Evolutionary conservation across 805 yeast species (phyloP).

Genomic region (Wickerhamomyces alni): DNA sequence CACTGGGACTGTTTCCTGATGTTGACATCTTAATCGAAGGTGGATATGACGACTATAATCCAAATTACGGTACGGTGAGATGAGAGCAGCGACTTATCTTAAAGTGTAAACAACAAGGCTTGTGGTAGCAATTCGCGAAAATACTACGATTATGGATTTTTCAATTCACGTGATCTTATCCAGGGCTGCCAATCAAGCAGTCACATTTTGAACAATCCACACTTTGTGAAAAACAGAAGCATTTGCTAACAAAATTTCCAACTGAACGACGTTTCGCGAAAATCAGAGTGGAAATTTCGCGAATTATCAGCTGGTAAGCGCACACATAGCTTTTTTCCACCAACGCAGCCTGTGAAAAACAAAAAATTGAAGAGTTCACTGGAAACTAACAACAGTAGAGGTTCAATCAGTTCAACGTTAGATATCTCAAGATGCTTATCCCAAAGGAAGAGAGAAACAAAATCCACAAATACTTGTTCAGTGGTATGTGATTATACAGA

Average conservation of each 20-base stretch:
- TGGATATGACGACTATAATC: too few relatives aligned
- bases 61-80: too few relatives aligned
- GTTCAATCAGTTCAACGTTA: constrained; percentile 1
- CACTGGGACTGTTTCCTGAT: not conserved
- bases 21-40: not conserved
- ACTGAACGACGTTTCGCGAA: not conserved
- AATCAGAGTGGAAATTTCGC: not conserved
- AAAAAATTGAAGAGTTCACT: not conserved
- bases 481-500: constrained; percentile 62
- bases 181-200: not conserved
- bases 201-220: not conserved
- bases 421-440: constrained; percentile 70
- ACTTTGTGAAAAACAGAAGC: too few relatives aligned
- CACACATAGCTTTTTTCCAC: not conserved
- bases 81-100: too few relatives aligned
- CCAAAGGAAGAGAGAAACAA: constrained; percentile 99
- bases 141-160: too few relatives aligned
- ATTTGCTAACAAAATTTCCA: not conserved
- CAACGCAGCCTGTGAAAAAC: not conserved
- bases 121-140: too few relatives aligned
- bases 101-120: too few relatives aligned
- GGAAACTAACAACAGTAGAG: not conserved
- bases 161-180: not conserved
- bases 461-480: constrained; percentile 98
- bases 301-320: not conserved